Percentiles rank a stretch among this genome's conserved stretches.
Evolutionary conservation across 116 monocot species (phyloP).

Genomic region (Zostera marina): DNA sequence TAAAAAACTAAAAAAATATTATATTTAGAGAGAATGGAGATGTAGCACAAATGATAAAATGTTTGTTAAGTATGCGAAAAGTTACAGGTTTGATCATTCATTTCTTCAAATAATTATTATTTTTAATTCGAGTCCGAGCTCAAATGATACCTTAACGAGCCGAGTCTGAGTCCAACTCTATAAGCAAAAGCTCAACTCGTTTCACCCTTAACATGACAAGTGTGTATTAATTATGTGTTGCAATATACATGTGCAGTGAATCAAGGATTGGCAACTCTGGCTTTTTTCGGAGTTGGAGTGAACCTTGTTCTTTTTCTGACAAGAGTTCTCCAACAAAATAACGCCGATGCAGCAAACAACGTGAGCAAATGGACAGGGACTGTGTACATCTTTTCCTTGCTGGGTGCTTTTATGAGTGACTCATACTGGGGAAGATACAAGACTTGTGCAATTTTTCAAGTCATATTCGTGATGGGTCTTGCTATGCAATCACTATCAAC

Average conservation of each 20-base stretch:
- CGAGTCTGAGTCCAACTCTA: too few relatives aligned
- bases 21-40: too few relatives aligned
- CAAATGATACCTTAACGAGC: too few relatives aligned
- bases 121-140: too few relatives aligned
- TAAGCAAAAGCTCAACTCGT: too few relatives aligned
- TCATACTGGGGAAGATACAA: slow-evolving; percentile 30
- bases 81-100: too few relatives aligned
- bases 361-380: slow-evolving; percentile 32
- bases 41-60: too few relatives aligned
- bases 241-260: slow-evolving; percentile 14
- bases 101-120: too few relatives aligned
- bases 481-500: slow-evolving; percentile 55
- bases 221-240: too few relatives aligned
- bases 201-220: too few relatives aligned
- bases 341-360: slow-evolving; percentile 22
- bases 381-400: slow-evolving; percentile 25
- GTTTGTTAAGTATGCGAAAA: too few relatives aligned
- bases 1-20: too few relatives aligned
- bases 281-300: slow-evolving; percentile 27
- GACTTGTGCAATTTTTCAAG: slow-evolving; percentile 24
- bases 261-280: slow-evolving; percentile 25
- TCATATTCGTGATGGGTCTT: slow-evolving; percentile 41
- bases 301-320: slow-evolving; percentile 20
- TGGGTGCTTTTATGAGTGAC: slow-evolving; percentile 26
- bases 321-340: slow-evolving; percentile 20